Base-by-base conservation (phyloP, 768 basidiomycete genomes). In the Suillus variegatus region DNA sequence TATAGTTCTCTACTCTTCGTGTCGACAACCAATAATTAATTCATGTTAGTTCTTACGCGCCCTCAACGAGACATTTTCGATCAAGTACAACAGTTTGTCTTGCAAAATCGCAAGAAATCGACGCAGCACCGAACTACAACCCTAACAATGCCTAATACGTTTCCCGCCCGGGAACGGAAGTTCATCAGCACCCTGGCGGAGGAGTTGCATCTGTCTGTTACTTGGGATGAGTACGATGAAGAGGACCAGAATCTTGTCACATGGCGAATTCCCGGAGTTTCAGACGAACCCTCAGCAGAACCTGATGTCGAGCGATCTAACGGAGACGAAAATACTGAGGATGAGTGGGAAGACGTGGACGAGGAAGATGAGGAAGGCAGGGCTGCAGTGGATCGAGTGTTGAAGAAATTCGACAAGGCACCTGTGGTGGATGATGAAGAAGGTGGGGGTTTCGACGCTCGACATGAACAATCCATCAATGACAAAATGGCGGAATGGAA, bases 401-500 rank as follows among this genome's bases (percentile, higher is more conserved):
- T 98, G 74, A 82, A 80, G 68, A 97, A 97, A 81, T 99, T 97
- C 73, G 89, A 88, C 70, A 92, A 89, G 75, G 94, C 96, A 7
- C 88, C 88, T 38, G 86, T 94, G 14, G 77, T 83, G 71, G 87
- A 91, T 62, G 88, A 89, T 57, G 87, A 89, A 43, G 88, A 88
- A 62, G 85, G 84, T 10, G 88, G 86, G 14, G 88, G 86, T 35
- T 93, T 94, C 71, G 95, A 97, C 69, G 88, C 86, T 66, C 84
- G 90, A 64, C 81, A 95, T 69, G 92, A 95, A 74, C 75, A 82
- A 70, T 86, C 86, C 41, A 67, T 95, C 40, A 82, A 87, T 69
- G 87, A 90, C 72, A 95, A 93, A 81, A 92, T 99, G 90, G 87
- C 88, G 47, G 89, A 92, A 70, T 99, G 96, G 96, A 97, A 97